phyloP scores from a whole-genome alignment of 345 rosid genomes.

The Camelina neglecta region DNA sequence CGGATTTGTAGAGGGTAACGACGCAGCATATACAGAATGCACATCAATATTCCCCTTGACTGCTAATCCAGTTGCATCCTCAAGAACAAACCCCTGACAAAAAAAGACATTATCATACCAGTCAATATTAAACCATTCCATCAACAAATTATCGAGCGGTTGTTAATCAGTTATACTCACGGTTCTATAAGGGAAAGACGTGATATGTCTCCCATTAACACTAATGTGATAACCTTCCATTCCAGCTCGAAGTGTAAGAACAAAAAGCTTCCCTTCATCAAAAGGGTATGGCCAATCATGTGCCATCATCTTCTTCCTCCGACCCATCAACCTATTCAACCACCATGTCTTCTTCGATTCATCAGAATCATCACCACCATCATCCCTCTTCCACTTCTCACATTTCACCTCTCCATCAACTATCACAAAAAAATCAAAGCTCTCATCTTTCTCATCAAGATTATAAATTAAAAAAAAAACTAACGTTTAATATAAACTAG shows the following conservation, averaged over 20 bases:
- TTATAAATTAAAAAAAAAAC: not conserved
- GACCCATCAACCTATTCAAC: slow-evolving; percentile 79
- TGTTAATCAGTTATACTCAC: slow-evolving; percentile 52
- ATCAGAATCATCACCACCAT: slow-evolving; percentile 53
- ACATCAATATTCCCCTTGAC: slow-evolving; percentile 82
- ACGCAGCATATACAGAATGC: slow-evolving; percentile 78
- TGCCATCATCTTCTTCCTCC: slow-evolving; percentile 61
- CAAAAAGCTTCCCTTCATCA: slow-evolving; percentile 77
- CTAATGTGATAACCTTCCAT: slow-evolving; percentile 92
- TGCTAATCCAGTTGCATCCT: slow-evolving; percentile 95
- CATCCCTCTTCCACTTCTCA: slow-evolving; percentile 76
- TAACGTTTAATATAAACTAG: slow-evolving; percentile 2
- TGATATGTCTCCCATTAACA: slow-evolving; percentile 88
- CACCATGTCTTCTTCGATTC: slow-evolving; percentile 85
- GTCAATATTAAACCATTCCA: not conserved
- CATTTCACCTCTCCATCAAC: slow-evolving; percentile 92
- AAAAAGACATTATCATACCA: not conserved
- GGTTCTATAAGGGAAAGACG: slow-evolving; percentile 91
- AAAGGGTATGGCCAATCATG: slow-evolving; percentile 92
- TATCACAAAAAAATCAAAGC: slow-evolving; percentile 36
- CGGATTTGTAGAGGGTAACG: slow-evolving; percentile 83
- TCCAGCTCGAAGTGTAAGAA: slow-evolving; percentile 87
- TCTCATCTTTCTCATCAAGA: not conserved
- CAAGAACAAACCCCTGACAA: slow-evolving; percentile 83
- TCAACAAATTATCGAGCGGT: not conserved